phyloP scores from a whole-genome alignment of 177 flowering plant species.

The Vitis hybrid region DNA sequence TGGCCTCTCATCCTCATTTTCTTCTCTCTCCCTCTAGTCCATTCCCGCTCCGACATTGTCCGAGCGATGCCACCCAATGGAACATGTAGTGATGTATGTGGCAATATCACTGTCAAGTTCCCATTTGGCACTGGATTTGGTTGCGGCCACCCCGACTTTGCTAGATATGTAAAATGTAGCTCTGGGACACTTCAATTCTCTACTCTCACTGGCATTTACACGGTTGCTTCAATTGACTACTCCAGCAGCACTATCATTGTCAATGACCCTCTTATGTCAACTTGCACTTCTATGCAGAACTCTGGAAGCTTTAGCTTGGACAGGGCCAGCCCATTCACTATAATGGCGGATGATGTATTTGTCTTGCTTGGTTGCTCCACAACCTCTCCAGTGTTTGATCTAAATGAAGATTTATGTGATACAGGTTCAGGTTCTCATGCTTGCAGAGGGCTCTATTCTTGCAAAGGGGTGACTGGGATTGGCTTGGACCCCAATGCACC shows the following conservation, averaged over 20 bases:
- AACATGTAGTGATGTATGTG: conserved; percentile 42
- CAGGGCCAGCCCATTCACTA: conserved; percentile 39
- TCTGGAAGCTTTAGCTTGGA: conserved; percentile 69
- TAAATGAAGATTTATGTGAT: conserved; percentile 37
- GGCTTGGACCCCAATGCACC: conserved; percentile 56
- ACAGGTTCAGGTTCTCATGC: conserved; percentile 52
- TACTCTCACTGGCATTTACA: conserved; percentile 47
- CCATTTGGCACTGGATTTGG: conserved; percentile 66
- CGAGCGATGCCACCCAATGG: conserved; percentile 18
- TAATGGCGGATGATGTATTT: conserved; percentile 32
- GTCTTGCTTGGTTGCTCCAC: conserved; percentile 67
- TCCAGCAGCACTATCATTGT: conserved; percentile 29
- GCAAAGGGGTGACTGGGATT: conserved; percentile 56
- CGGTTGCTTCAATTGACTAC: conserved; percentile 53
- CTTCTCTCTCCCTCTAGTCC: conserved; percentile 11
- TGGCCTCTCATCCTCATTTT: conserved; percentile 9
- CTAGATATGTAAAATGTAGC: conserved; percentile 45
- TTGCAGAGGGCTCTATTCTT: conserved; percentile 62
- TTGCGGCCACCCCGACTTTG: conserved; percentile 65
- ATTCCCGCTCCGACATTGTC: conserved; percentile 5
- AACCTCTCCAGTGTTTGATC: conserved; percentile 57
- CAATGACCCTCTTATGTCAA: conserved; percentile 66
- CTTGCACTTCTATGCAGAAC: conserved; percentile 63
- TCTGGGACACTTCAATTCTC: conserved; percentile 41
- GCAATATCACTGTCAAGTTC: conserved; percentile 43